Conservation (phyloP, 176 grass and related monocot species). For the Triticum timopheevii region DNA sequence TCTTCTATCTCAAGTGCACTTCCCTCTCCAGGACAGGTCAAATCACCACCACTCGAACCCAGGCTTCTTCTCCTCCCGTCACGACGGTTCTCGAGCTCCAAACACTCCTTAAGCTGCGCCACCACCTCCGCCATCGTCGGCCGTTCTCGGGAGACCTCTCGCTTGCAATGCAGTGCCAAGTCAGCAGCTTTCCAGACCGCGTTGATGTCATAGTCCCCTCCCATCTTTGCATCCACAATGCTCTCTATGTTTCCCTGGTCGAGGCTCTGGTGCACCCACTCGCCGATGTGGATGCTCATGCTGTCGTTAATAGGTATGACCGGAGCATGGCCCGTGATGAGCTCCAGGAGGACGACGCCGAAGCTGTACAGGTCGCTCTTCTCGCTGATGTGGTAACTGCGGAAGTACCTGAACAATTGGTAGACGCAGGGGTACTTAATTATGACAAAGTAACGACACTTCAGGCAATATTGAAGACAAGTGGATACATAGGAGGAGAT, state of each 20-base stretch:
- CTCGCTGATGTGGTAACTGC: conserved; percentile 23
- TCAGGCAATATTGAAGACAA: not conserved
- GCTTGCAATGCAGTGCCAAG: conserved; percentile 35
- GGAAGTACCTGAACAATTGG: conserved; percentile 24
- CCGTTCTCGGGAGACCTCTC: not conserved
- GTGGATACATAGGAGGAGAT: not conserved
- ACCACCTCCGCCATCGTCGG: conserved; percentile 24
- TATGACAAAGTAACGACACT: not conserved
- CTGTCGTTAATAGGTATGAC: conserved; percentile 15
- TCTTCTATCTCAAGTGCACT: not conserved
- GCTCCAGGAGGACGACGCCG: conserved; percentile 27
- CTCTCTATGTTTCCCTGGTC: conserved; percentile 4
- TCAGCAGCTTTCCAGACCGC: conserved; percentile 28
- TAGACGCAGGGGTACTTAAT: not conserved
- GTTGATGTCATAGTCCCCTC: conserved; percentile 23
- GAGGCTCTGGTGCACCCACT: conserved; percentile 42
- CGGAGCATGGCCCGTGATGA: conserved; percentile 29
- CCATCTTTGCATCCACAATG: conserved; percentile 30
- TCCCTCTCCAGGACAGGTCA: not conserved
- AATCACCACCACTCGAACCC: no score
- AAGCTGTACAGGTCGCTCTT: conserved; percentile 51
- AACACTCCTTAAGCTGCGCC: conserved; percentile 18
- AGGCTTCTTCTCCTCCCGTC: not conserved
- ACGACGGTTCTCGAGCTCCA: not conserved
- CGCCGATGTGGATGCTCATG: conserved; percentile 31